A percentile compares a stretch with the other conserved stretches of the same genome.
Evolutionary conservation across 169 alveolate genomes (phyloP).

Genomic region (Plasmodium vinckei): DNA sequence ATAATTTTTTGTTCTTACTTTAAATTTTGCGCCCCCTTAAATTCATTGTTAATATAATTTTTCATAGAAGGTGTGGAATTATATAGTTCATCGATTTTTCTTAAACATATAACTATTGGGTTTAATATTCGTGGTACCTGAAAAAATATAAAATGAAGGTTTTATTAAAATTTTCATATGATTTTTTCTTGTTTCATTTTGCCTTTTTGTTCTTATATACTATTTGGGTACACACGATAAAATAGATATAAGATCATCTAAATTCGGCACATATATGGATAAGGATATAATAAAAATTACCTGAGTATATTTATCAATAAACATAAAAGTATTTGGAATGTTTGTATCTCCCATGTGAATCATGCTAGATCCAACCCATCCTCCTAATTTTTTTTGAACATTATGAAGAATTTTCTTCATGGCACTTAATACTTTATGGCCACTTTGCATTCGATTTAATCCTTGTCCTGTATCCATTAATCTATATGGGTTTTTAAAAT

Average conservation of each 20-base stretch:
- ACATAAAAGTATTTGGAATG: conserved; percentile 94
- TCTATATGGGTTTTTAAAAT: conserved; percentile 87
- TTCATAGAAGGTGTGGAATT: conserved; percentile 85
- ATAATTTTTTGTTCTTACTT: conserved; percentile 55
- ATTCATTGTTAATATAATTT: conserved; percentile 87
- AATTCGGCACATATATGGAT: conserved; percentile 22
- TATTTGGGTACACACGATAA: too few relatives aligned
- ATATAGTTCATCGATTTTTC: conserved; percentile 89
- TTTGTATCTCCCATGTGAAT: conserved; percentile 94
- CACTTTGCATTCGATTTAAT: conserved; percentile 86
- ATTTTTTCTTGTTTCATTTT: background rate
- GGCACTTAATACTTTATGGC: conserved; percentile 83
- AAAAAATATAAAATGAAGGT: background rate
- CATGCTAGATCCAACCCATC: conserved; percentile 95
- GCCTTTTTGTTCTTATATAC: background rate
- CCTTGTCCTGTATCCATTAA: conserved; percentile 94
- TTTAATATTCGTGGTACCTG: conserved; percentile 93
- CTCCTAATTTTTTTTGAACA: conserved; percentile 88
- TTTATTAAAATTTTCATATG: background rate
- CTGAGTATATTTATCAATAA: conserved; percentile 93
- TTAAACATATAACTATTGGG: conserved; percentile 92
- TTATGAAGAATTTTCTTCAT: conserved; percentile 87
- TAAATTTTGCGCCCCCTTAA: conserved; percentile 88
- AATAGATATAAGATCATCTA: background rate
- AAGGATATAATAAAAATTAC: conserved; percentile 30